phyloP scores from a whole-genome alignment of 2,329 filamentous ascomycete genomes.

The Aspergillus neotritici region DNA sequence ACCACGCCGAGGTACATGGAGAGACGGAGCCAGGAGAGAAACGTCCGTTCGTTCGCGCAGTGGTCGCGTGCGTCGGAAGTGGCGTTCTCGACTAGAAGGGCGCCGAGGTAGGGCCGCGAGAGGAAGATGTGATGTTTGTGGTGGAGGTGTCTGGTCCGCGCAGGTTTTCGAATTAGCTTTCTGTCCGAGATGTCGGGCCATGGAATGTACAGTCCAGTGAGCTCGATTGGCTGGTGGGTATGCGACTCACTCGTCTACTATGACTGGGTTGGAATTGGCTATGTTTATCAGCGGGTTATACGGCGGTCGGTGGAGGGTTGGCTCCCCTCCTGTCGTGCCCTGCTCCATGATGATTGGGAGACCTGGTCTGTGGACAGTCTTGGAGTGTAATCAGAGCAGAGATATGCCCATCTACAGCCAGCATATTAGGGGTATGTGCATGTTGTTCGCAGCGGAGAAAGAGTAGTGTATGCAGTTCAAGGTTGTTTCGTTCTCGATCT shows the following conservation, averaged over 20 bases:
- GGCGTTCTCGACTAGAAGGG: conserved; percentile 61
- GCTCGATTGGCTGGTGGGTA: not conserved
- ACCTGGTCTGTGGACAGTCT: too few species aligned
- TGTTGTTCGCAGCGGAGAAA: not conserved
- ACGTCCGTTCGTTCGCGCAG: conserved; percentile 64
- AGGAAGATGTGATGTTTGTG: conserved; percentile 43
- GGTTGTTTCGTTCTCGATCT: not conserved
- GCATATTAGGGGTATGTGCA: conserved; percentile 1
- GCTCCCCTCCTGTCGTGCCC: conserved; percentile 14
- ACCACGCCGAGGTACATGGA: conserved; percentile 89
- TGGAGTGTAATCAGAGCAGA: too few species aligned
- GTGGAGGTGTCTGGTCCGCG: conserved; percentile 22
- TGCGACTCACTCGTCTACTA: conserved; percentile 43
- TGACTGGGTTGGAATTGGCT: conserved; percentile 45
- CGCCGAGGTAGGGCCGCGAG: conserved; percentile 50
- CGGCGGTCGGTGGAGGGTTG: conserved; percentile 13
- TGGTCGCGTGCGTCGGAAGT: conserved; percentile 62
- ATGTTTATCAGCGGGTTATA: conserved; percentile 52
- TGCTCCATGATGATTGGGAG: conserved; percentile 17
- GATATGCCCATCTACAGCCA: too few species aligned
- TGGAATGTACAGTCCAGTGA: not conserved
- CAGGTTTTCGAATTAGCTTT: not conserved
- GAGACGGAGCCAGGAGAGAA: conserved; percentile 85
- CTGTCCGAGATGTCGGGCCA: not conserved
- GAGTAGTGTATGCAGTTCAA: conserved; percentile 4